phyloP scores from a whole-genome alignment of 2,329 filamentous ascomycete species.

The Coniosporium tulheliwenetii region DNA sequence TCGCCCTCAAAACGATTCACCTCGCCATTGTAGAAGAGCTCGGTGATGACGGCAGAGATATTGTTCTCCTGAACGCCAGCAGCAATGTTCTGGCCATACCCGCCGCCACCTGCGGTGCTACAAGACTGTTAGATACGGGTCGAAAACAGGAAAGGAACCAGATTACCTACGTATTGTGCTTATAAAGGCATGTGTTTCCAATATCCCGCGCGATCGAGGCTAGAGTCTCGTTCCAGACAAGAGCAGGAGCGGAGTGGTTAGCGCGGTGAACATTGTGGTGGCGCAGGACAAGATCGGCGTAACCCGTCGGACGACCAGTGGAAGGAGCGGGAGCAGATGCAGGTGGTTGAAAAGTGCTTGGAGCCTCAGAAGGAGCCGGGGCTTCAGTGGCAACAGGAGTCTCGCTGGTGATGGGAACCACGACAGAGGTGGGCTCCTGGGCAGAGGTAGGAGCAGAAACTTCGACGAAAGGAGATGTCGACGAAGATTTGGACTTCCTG shows the following conservation, averaged over 20 bases:
- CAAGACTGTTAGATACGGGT: no score
- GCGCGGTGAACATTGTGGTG: slow-evolving; percentile 77
- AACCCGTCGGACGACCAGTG: slow-evolving; percentile 6
- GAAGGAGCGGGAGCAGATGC: slow-evolving; percentile 1
- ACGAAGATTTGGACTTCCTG: neutral
- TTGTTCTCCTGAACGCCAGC: slow-evolving; percentile 41
- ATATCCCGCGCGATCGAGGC: slow-evolving; percentile 47
- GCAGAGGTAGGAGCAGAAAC: slow-evolving; percentile 2
- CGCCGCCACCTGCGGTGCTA: no score
- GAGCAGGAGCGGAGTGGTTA: slow-evolving; percentile 56
- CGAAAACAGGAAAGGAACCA: no score
- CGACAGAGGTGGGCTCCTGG: neutral
- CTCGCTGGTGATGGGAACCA: slow-evolving; percentile 1
- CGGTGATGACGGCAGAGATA: slow-evolving; percentile 53
- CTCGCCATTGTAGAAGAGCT: slow-evolving; percentile 84
- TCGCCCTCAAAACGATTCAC: slow-evolving; percentile 33
- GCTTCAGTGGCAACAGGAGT: neutral
- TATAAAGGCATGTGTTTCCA: slow-evolving; percentile 54
- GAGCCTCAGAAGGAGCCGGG: neutral
- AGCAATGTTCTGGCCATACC: slow-evolving; percentile 89
- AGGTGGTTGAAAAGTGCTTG: neutral
- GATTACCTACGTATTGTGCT: slow-evolving; percentile 62
- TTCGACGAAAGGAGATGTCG: slow-evolving; percentile 10
- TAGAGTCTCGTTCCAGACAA: slow-evolving; percentile 52
- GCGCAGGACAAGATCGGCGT: slow-evolving; percentile 35